Base-by-base conservation (phyloP, 108 stramenopile genomes). In the Mayamaea pseudoterrestris region DNA sequence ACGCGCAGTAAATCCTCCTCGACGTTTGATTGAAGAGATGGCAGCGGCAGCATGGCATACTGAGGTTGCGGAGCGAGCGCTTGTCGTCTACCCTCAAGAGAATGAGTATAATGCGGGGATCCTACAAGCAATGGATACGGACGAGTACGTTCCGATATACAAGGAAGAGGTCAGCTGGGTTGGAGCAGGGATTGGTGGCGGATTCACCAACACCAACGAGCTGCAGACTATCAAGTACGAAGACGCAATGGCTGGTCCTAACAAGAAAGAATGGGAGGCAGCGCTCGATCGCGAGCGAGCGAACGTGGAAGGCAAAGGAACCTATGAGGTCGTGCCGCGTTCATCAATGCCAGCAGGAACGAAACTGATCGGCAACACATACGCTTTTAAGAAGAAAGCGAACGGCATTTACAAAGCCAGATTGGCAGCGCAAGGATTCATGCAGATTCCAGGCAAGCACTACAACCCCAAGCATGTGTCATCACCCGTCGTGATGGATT, bases 361-460 rank as follows among this genome's bases (percentile, higher is more conserved):
- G 0, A 74, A 65, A 40, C 30, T 53, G 0, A 23, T 74, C 11
- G 35, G 17, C 16, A 32, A 44, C 0, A 69, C 68, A 2, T 61
- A 68, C 64, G 73, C 73, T 13, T 61, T 64, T 58, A 73, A 68
- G 56, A 60, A 55, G 58, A 73, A 73, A 34, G 17, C 53, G 7
- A 61, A 61, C 51, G 73, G 67, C 18, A 46, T 29, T 5, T 39
- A 40, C 16, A 29, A 64, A 44, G 71, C 57, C 9, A 50, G 70
- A 28, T 11, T 57, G 3, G 61, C 49, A 39, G 65, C 49, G 1
- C 30, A 65, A 49, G 70, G 70, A 53, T 71, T 57, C 27, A 1
- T 47, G 17, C 61, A 71, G 31, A 22, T 41, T 1, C 56, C 44
- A 17, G 61, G 65, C 11, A 24, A 26, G 18, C 64, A 71, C 32